phyloP scores from a whole-genome alignment of 2,329 filamentous ascomycete species.

The Penicillium aurantiogriseum region DNA sequence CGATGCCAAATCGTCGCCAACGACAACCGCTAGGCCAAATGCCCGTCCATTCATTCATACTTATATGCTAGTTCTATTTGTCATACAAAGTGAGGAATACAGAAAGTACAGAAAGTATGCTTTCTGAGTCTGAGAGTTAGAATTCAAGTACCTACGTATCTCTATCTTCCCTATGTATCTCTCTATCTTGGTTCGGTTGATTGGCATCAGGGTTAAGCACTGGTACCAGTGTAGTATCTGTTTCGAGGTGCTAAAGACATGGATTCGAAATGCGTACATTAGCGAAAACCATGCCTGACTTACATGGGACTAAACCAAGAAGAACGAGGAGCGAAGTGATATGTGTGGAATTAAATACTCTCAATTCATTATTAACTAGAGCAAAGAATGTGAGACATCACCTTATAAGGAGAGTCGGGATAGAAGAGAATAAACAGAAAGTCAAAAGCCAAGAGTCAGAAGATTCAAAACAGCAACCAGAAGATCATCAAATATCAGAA shows the following conservation, averaged over 20 bases:
- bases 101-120: background rate
- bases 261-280: too few relatives aligned
- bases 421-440: background rate
- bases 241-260: too few relatives aligned
- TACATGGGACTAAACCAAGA: background rate
- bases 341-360: background rate
- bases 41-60: background rate
- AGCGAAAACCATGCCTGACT: too few relatives aligned
- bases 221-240: too few relatives aligned
- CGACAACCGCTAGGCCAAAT: background rate
- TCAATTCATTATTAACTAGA: background rate
- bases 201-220: too few relatives aligned
- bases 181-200: too few relatives aligned
- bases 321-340: background rate
- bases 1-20: background rate
- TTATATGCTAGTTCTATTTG: background rate
- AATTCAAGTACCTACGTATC: background rate
- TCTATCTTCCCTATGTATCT: too few relatives aligned
- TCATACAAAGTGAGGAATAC: background rate
- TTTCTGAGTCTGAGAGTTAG: background rate
- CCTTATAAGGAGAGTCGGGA: background rate
- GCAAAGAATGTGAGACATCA: background rate
- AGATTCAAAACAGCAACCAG: background rate
- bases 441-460: background rate
- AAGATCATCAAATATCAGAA: background rate